Evolutionary conservation across 768 basidiomycete genomes (phyloP), one percentile per base, ranked within the genome.

Genomic region (Heimioporus sp.): DNA sequence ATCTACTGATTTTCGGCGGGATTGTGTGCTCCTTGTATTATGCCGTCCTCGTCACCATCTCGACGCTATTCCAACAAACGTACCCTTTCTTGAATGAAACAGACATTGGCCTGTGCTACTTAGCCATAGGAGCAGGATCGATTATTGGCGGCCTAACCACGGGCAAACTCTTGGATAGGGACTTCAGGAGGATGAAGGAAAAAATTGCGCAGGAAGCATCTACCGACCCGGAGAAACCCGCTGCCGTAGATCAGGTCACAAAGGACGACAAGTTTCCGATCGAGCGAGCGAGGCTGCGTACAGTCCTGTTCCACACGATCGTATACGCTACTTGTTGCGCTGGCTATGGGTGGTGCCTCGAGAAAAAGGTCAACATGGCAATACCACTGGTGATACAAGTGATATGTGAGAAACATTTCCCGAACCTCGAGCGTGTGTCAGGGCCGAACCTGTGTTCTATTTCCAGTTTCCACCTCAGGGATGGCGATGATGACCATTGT

Each of bases 71-170:
- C 77, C 68, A 73, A 54, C 49, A 64, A 9, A 66, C 62, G 30
- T 94, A 79, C 72, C 78, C 75, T 9, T 76, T 59, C 53, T 69
- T 81, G 43, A 70, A 61, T 54, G 75, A 76, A 58, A 69, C 76
- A 10, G 71, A 80, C 24, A 72, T 89, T 31, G 92, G 92, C 3
- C 68, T 94, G 5, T 92, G 87, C 65, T 94, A 85, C 71, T 70
- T 93, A 48, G 80, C 83, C 2, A 78, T 86, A 46, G 92, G 90
- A 2, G 78, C 81, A 15, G 93, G 92, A 0, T 83, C 84, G 70
- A 67, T 81, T 10, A 44, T 85, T 15, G 85, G 90, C 12, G 77
- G 81, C 17, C 63, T 74, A n/a, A 20, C 75, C 1, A 81, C 75
- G 19, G 91, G 92, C 3, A 79, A 72, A 49, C 60, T 88, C 11